These are phyloP conservation scores for Thelonectria discophora DNA, from an alignment of 2,329 filamentous ascomycete genomes.

Conservation along the genomic window DNA sequence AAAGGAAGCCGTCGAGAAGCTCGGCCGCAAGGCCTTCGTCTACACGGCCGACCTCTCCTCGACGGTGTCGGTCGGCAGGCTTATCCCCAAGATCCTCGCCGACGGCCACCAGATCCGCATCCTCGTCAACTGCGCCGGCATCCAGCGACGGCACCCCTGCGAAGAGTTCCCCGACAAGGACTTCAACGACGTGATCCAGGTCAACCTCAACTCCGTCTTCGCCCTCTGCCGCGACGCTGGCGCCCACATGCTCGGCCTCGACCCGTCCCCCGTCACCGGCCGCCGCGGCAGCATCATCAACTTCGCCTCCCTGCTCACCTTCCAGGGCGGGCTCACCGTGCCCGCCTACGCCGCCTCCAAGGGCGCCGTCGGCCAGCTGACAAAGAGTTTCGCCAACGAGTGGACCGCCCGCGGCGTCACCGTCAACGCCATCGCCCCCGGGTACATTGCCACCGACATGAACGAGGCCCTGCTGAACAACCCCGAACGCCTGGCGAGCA, in stretches of 20 bases:
- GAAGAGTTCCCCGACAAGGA: constrained; percentile 79
- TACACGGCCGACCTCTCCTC: constrained; percentile 76
- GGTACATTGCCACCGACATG: constrained; percentile 96
- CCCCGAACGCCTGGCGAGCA: constrained; percentile 73
- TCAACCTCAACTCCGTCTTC: constrained; percentile 87
- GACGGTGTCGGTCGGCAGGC: constrained; percentile 64
- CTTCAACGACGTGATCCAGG: constrained; percentile 83
- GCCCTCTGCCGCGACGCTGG: constrained; percentile 79
- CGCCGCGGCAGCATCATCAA: constrained; percentile 82
- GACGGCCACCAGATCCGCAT: constrained; percentile 75
- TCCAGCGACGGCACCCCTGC: constrained; percentile 80
- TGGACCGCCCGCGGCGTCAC: constrained; percentile 83
- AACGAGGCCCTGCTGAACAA: constrained; percentile 84
- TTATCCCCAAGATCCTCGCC: constrained; percentile 68
- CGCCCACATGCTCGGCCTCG: constrained; percentile 76
- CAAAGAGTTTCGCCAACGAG: constrained; percentile 86
- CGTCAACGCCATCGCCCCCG: constrained; percentile 89
- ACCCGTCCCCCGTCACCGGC: constrained; percentile 56
- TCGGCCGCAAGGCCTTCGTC: constrained; percentile 72
- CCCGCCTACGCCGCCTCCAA: constrained; percentile 89
- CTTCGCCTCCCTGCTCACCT: constrained; percentile 80
- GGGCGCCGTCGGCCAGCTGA: constrained; percentile 84
- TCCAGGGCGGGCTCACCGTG: constrained; percentile 88
- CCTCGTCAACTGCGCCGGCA: constrained; percentile 86
- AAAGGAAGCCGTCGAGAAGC: constrained; percentile 67